Percentiles rank a stretch among this genome's conserved stretches.
These are phyloP conservation scores for Fraxinus pennsylvanica DNA, from an alignment of 257 asterid genomes.

Conservation along the genomic window DNA sequence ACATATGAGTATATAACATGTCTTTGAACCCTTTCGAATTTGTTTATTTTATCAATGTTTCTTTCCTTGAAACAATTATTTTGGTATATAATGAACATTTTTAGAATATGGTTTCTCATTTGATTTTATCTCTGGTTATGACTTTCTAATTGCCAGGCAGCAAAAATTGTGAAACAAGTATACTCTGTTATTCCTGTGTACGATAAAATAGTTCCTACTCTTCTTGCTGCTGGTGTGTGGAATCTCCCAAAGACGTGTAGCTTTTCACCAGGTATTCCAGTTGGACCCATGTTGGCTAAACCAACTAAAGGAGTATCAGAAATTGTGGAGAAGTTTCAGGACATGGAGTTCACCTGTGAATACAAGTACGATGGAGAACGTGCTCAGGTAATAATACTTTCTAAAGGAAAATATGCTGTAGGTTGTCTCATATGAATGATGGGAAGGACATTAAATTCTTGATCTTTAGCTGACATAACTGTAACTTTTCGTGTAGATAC, in stretches of 20 bases:
- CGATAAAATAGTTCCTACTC: slow-evolving; percentile 80
- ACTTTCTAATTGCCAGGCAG: slow-evolving; percentile 57
- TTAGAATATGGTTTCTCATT: background rate
- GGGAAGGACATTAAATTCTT: background rate
- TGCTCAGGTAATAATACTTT: slow-evolving; percentile 71
- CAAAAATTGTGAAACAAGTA: slow-evolving; percentile 83
- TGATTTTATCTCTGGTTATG: background rate
- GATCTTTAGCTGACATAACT: slow-evolving; percentile 4
- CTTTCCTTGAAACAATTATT: no score
- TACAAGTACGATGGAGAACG: slow-evolving; percentile 99
- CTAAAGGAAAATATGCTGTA: slow-evolving; percentile 16
- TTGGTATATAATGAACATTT: no score
- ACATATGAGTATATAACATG: no score
- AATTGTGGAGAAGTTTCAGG: slow-evolving; percentile 89
- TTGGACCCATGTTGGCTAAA: slow-evolving; percentile 98
- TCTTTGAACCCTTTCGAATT: no score
- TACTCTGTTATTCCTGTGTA: slow-evolving; percentile 91
- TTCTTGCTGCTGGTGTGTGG: slow-evolving; percentile 92
- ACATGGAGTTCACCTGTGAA: slow-evolving; percentile 90
- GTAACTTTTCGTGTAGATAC: slow-evolving; percentile 55
- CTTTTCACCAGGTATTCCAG: slow-evolving; percentile 91
- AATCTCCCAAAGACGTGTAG: slow-evolving; percentile 72
- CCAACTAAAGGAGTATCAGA: slow-evolving; percentile 95
- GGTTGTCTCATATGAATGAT: no score
- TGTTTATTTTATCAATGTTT: no score